Base-by-base conservation (phyloP, 1,284 basidiomycete species). In the Trametes hirsuta region DNA sequence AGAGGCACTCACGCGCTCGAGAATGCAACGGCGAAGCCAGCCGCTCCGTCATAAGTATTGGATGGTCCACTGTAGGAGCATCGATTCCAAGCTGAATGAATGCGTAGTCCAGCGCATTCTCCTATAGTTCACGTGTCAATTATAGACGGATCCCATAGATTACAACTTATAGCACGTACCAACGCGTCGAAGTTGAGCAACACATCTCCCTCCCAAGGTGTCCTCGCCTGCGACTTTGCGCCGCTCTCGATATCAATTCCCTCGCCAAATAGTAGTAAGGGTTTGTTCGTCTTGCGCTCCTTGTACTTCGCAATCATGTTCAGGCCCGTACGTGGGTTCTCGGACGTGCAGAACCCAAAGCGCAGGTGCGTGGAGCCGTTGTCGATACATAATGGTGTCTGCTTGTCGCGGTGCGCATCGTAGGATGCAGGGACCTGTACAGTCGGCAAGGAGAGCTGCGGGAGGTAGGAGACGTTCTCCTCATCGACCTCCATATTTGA, bases 21-120 rank as follows among this genome's bases (percentile, higher is more conserved):
- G 94, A 97, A 76, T 97, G 94, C 30, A 97, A 75, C 0, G 96
- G 95, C 41, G 95, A 94, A 63, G 90, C 90, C 2, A 99, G 79
- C 10, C 95, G 84, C 74, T 99, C 97, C 0, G 95, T 92, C 94
- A 99, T 97, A 61, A 97, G 78, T 25, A 99, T 81, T 0, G 97
- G 96, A 72, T 98, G 95, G 59, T 92, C 84, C 36, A 98, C 82
- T n/a, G 83, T 81, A 6, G 86, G 77, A 0, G 87, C 84, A 69
- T 94, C 88, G 64, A 98, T 89, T 8, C 93, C 93, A 6, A 99
- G 82, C 60, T 90, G 88, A 55, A 92, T 81, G 72, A 98, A 96
- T 40, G 93, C 90, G 76, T 92, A 96, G 77, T 99, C 97, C 51
- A 99, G 78, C 3, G 94, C 91, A 72, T 93, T 90, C 81, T 99